Base-by-base conservation (phyloP, 177 flowering plant species). In the Tripterygium wilfordii region DNA sequence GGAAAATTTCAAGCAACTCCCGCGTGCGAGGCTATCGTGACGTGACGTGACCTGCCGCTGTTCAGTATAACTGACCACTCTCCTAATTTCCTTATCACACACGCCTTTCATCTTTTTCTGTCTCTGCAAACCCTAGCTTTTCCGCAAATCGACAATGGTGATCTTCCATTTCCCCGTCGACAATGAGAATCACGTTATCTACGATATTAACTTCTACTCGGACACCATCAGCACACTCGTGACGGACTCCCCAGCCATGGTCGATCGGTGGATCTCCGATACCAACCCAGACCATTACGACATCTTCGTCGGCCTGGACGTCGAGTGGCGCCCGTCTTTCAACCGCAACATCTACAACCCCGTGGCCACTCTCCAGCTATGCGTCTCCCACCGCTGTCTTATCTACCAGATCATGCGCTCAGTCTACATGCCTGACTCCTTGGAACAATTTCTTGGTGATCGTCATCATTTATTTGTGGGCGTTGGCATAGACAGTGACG, bases 351-450 rank as follows among this genome's bases (percentile, higher is more conserved):
- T 36, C 42, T 50, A 58, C 40, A 66, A 71, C 51, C 70, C 63
- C n/a, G 70, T 53, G 28, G 59, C 72, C 53, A 60, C 51, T 5
- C 27, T 68, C 14, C 72, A 63, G 26, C 68, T 68, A 40, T 68
- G 70, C 61, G 65, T 61, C 28, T 69, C 36, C 44, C 44, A 17
- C 39, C 37, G 56, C 1, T 65, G 69, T 41, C 65, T 71, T 22
- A 51, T 63, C 52, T 60, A 50, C 44, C 66, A 58, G 15, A 44
- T 54, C 51, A 6, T 53, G 36, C 50, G 42, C 46, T 37, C 64
- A n/a, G 46, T 39, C 12, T 0, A 10, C 17, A 35, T 65, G n/a
- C 73, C 77, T 17, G 21, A 6, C 0, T 44, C 70, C 12, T 63
- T 72, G 15, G 0, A 0, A 3, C 18, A 25, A 2, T 72, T 76